Evolutionary conservation across 192 early-diverging fungal genomes (phyloP).

Genomic region (Coemansia sp.): DNA sequence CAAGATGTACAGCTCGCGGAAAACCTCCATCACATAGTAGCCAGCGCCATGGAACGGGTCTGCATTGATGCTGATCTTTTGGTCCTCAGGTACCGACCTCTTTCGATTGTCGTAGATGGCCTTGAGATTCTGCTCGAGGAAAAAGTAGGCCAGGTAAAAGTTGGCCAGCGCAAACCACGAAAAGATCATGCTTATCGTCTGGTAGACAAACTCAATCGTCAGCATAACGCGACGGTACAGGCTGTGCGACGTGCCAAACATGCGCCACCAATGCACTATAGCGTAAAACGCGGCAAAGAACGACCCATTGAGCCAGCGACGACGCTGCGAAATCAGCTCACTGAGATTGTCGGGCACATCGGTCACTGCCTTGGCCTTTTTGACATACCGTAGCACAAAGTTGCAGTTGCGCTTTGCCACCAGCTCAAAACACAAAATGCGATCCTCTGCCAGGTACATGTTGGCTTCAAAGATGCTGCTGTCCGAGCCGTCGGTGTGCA

Average conservation of each 20-base stretch:
- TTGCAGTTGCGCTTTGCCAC: slow-evolving; percentile 76
- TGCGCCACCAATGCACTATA: slow-evolving; percentile 69
- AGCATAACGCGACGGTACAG: slow-evolving; percentile 70
- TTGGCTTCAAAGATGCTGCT: slow-evolving; percentile 79
- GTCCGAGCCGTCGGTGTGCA: slow-evolving; percentile 71
- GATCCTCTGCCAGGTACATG: slow-evolving; percentile 92
- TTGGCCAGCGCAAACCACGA: slow-evolving; percentile 89
- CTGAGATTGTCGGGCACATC: slow-evolving; percentile 87
- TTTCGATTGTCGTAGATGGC: slow-evolving; percentile 32
- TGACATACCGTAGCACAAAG: slow-evolving; percentile 86
- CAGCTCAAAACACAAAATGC: slow-evolving; percentile 94
- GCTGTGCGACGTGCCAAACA: slow-evolving; percentile 77
- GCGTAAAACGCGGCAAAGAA: slow-evolving; percentile 93
- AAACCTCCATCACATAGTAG: slow-evolving; percentile 60
- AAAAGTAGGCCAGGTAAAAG: slow-evolving; percentile 89
- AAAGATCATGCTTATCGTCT: slow-evolving; percentile 76
- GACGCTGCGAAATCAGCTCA: slow-evolving; percentile 94
- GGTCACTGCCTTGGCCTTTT: slow-evolving; percentile 84
- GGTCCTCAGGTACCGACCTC: slow-evolving; percentile 11
- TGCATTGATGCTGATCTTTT: slow-evolving; percentile 32
- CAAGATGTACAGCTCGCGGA: slow-evolving; percentile 76
- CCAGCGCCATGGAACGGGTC: slow-evolving; percentile 66
- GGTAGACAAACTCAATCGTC: slow-evolving; percentile 79
- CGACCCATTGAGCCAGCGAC: slow-evolving; percentile 95
- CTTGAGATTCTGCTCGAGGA: slow-evolving; percentile 63